Evolutionary conservation across 106 monocot species (phyloP), one percentile per base, ranked within the genome.

Genomic region (Chionographis japonica): DNA sequence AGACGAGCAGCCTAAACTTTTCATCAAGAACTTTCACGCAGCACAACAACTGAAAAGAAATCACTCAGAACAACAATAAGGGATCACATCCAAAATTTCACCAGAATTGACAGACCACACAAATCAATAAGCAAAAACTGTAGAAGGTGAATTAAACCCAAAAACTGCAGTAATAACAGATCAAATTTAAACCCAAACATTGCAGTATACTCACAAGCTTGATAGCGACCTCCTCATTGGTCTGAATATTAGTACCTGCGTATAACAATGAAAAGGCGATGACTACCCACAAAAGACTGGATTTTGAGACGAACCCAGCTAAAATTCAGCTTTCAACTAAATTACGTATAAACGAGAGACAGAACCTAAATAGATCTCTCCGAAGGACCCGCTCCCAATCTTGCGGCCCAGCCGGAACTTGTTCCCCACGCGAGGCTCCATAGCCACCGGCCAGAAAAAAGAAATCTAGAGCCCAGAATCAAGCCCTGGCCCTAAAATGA

Each of bases 341-440:
- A 27, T 27, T 27, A 27, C 27, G 27, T 27, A 27, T 72, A 36
- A 35, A 12, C 17, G 3, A 61, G n/a, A 50, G 3, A 59, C 37
- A 66, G 39, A 40, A 85, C 89, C 89, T 75, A 90, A 71, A 70
- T 85, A 82, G 66, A 90, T 85, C 79, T 90, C 89, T 49, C 89
- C 89, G 68, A 90, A 90, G 0, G 89, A 90, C 12, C 89, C 89
- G 62, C 89, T 80, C 58, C 89, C 89, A 53, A 90, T 85, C 74
- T 85, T 90, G 1, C 77, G 76, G 15, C 85, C 83, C 15, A 90
- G 80, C 61, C 85, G 66, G 68, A 83, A 90, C 61, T 90, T 85
- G 60, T 80, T 85, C 54, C 83, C 89, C 50, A 89, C 74, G 5
- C 81, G 79, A 63, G 79, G 79, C 67, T 89, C 89, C 89, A 89